Percentiles rank a stretch among this genome's conserved stretches.
Conservation (phyloP, 768 basidiomycete genomes). For the Amylocystis lapponica region DNA sequence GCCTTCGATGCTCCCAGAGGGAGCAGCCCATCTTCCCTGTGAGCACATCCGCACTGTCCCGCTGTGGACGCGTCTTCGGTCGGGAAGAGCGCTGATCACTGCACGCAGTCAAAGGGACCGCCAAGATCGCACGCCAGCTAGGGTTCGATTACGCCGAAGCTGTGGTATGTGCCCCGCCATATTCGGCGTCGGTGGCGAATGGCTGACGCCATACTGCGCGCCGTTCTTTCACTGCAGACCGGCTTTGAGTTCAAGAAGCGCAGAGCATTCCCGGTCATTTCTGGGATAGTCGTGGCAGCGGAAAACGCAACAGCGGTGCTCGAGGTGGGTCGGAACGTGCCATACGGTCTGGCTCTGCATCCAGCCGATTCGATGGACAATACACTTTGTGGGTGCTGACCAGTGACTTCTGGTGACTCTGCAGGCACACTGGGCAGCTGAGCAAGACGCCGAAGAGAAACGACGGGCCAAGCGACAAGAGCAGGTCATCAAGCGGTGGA, state of each 20-base stretch:
- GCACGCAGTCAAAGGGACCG: constrained; percentile 57
- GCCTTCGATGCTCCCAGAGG: constrained; percentile 88
- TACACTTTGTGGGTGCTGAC: background rate
- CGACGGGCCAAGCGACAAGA: constrained; percentile 72
- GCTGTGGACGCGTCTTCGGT: background rate
- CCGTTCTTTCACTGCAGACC: constrained; percentile 45
- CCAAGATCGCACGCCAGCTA: constrained; percentile 82
- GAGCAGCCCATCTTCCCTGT: constrained; percentile 90
- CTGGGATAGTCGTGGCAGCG: constrained; percentile 80
- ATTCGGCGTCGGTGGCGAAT: constrained; percentile 16
- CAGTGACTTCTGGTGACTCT: constrained; percentile 1
- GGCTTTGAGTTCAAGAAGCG: constrained; percentile 97
- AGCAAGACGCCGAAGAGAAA: constrained; percentile 71
- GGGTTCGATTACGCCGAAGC: constrained; percentile 93
- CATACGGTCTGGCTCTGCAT: background rate
- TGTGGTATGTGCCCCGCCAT: constrained; percentile 56
- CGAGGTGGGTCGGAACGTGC: constrained; percentile 50
- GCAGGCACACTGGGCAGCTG: constrained; percentile 83
- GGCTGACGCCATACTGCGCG: constrained; percentile 9
- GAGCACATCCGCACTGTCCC: constrained; percentile 28
- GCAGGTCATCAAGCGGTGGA: constrained; percentile 83
- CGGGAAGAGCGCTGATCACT: no score
- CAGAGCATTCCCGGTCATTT: constrained; percentile 76
- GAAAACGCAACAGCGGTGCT: constrained; percentile 71
- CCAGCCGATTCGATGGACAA: no score